phyloP scores from a whole-genome alignment of 2,329 filamentous ascomycete species.

The Colletotrichum simmondsii region DNA sequence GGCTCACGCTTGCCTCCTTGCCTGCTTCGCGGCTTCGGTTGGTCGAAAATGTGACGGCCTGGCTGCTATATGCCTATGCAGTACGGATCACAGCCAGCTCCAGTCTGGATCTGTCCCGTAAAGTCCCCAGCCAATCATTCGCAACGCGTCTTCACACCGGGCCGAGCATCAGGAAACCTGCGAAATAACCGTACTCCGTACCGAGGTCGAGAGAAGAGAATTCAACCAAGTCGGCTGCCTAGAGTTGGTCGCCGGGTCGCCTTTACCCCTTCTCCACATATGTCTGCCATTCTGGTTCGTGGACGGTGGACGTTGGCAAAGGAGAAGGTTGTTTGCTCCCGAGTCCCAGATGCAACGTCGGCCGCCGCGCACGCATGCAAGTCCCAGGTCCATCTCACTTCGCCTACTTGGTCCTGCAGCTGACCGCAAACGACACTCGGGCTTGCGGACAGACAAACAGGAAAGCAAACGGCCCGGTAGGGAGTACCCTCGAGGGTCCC shows the following conservation, averaged over 20 bases:
- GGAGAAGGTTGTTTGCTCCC: conserved; percentile 10
- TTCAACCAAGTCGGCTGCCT: not conserved
- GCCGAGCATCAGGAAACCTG: not conserved
- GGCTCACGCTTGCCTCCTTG: not conserved
- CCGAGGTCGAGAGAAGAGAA: conserved; percentile 2
- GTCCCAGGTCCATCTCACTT: not conserved
- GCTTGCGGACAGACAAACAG: not conserved
- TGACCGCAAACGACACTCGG: not conserved
- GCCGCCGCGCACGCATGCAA: conserved; percentile 5
- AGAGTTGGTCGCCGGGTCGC: not conserved
- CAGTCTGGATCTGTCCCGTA: not conserved
- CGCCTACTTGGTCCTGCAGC: conserved; percentile 5
- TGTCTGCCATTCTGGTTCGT: not conserved
- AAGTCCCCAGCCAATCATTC: not conserved
- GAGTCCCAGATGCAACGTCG: conserved; percentile 14
- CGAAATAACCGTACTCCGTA: not conserved
- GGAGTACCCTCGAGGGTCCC: not conserved
- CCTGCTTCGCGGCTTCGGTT: conserved; percentile 1
- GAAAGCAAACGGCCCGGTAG: not conserved
- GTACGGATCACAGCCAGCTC: not conserved
- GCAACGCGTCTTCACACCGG: not conserved
- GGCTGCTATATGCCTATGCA: not conserved
- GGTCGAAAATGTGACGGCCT: not conserved
- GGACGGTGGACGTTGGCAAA: not conserved
- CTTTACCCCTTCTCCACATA: not conserved